These are phyloP conservation scores for Gilbertella persicaria DNA, from an alignment of 371 early-diverging fungal species.

Conservation along the genomic window DNA sequence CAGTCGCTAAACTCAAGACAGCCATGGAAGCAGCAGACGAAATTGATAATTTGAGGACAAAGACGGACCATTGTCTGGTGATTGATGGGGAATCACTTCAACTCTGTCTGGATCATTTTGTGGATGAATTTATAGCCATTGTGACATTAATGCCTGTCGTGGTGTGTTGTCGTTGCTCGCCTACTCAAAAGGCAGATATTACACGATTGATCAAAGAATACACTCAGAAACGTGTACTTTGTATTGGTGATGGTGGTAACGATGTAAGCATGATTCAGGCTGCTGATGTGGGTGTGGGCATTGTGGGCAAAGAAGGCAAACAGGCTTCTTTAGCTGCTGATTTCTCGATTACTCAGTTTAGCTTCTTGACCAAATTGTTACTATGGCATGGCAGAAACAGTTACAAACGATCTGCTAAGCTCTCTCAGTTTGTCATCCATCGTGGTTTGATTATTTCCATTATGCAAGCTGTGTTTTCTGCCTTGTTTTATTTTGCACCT, in stretches of 20 bases:
- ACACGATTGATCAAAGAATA: constrained; percentile 83
- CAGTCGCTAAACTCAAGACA: constrained; percentile 64
- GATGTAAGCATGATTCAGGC: constrained; percentile 99
- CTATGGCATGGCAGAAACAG: constrained; percentile 98
- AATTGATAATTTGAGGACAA: constrained; percentile 60
- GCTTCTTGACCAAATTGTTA: constrained; percentile 82
- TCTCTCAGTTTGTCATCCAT: constrained; percentile 99
- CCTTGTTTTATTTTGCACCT: constrained; percentile 97
- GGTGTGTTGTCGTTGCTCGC: constrained; percentile 98
- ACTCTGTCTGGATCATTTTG: constrained; percentile 71
- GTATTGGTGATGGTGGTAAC: constrained; percentile 99
- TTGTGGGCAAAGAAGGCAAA: constrained; percentile 98
- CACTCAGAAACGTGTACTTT: constrained; percentile 81
- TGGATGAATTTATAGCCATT: constrained; percentile 82
- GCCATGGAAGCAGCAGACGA: constrained; percentile 63
- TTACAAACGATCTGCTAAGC: constrained; percentile 93
- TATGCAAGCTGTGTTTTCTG: constrained; percentile 99
- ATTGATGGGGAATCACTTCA: constrained; percentile 97
- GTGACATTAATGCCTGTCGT: constrained; percentile 86
- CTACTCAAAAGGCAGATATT: constrained; percentile 99
- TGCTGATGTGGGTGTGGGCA: constrained; percentile 95
- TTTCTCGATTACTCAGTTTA: constrained; percentile 94
- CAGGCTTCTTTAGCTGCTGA: constrained; percentile 99
- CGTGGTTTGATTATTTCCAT: constrained; percentile 97
- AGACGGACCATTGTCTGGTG: constrained; percentile 84